Evolutionary conservation across 129 eudicot genomes (phyloP), one percentile per base, ranked within the genome.

Genomic region (Chrysanthemum lavandulifolium): DNA sequence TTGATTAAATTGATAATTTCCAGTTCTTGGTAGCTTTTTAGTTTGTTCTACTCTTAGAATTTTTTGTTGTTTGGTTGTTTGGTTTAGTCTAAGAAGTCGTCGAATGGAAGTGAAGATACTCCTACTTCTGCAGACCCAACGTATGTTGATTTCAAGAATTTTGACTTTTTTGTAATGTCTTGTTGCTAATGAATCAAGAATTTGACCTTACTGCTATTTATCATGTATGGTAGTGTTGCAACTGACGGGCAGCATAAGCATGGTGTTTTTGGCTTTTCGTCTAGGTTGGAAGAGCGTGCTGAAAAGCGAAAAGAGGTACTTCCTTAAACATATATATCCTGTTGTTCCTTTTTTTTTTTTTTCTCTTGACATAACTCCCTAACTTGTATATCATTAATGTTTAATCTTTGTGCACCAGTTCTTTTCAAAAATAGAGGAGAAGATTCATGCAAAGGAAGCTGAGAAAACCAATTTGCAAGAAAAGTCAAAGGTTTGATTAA

Each of bases 301-400:
- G 99, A 95, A 69, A 95, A 89, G 76, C 81, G 99, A 66, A 88
- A 82, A 78, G 94, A 95, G 97, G 99, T 84, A 48, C 69, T 51
- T 66, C 49, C 19, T 45, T 54, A 65, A 55, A 5, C 68, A 13
- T 56, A 9, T 64, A 27, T 65, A 63, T 71, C 27, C 21, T 52
- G 40, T 40, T 40, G 10, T 29, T 19, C 19, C 2, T 59, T 33
- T 18, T 47, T 70, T 59, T 33, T 18, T 47, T 70, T 4, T 10
- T 25, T 11, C 53, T 52, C 23, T 73, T 61, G 61, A 4, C 50
- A 21, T 81, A 6, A 65, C 23, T 49, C 7, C 58, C 27, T 8
- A 55, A 29, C 47, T 33, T 25, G 48, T 19, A 57, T 13, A 48
- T 18, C 21, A 57, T 36, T 57, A 33, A 31, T 72, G 21, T 66